Base-by-base conservation (phyloP, 768 basidiomycete genomes). In the Tylopilus vinaceipallidus region DNA sequence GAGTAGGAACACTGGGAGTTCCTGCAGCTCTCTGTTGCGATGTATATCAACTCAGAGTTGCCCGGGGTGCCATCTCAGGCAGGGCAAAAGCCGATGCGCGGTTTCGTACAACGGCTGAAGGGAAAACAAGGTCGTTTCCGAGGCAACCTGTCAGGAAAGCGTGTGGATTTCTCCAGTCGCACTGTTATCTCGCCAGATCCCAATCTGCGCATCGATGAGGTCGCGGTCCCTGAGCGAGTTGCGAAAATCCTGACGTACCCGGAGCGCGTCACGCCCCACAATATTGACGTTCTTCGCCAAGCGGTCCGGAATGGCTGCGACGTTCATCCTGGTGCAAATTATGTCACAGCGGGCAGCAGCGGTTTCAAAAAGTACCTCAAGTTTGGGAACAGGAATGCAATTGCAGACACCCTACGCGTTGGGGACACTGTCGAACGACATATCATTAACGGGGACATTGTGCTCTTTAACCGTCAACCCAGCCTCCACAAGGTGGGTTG, bases 161-260 rank as follows among this genome's bases (percentile, higher is more conserved):
- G 97, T 68, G 97, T 99, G 56, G 97, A 99, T 66, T 98, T 98
- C 66, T 98, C 95, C 0, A 95, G 85, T 6, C 88, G 97, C 59
- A 99, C 97, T 7, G 97, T 99, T 68, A 99, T 99, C 63, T 95
- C 94, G 2, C 97, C 97, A 1, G 97, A 99, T 69, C 97, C 97
- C n/a, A 99, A 98, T 64, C 73, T 99, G 55, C 86, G 92, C 43
- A 97, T 99, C 62, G 97, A 99, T 66, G 95, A 99, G 73, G 94
- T 99, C 10, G 97, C 97, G 16, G 89, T 99, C 1, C 97, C 97
- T 0, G 89, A 95, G 67, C 86, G 92, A 37, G 91, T 99, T 11
- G 91, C 95, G 10, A 91, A 94, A 70, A 81, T 97, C 44, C 70
- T 99, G 54, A 99, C 97, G 7, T 99, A 95, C 66, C 97, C 97